Evolutionary conservation across 140 eudicot species (phyloP).

Genomic region (Ambrosia hybrid): DNA sequence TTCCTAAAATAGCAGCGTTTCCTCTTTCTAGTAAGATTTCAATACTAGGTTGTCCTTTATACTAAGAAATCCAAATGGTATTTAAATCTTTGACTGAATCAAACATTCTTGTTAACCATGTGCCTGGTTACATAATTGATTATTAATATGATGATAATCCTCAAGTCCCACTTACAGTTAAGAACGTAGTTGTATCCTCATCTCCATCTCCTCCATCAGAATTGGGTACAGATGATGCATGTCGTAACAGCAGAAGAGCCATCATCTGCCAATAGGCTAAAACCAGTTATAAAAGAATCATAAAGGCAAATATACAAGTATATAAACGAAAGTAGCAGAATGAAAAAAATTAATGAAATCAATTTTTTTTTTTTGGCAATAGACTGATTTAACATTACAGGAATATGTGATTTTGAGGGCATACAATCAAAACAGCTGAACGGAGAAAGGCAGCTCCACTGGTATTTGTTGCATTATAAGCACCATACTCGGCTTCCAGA

Average conservation of each 20-base stretch:
- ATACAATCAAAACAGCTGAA: conserved; percentile 89
- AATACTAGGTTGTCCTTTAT: no score
- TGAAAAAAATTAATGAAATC: neutral
- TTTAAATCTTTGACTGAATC: neutral
- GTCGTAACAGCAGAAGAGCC: conserved; percentile 86
- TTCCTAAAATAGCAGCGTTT: no score
- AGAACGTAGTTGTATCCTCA: conserved; percentile 68
- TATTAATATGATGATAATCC: neutral
- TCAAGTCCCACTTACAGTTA: conserved; percentile 61
- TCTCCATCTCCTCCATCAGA: conserved; percentile 71
- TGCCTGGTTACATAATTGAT: neutral
- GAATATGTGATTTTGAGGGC: conserved; percentile 17
- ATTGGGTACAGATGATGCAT: conserved; percentile 69
- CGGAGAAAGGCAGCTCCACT: conserved; percentile 94
- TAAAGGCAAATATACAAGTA: no score
- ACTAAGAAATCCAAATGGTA: neutral
- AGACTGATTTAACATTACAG: neutral
- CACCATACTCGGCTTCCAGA: conserved; percentile 89
- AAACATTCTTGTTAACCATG: neutral
- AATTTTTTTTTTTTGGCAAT: neutral
- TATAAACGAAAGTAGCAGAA: no score
- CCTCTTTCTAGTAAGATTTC: no score
- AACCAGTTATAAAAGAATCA: neutral
- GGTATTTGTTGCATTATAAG: conserved; percentile 70
- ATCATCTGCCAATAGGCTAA: conserved; percentile 53